Evolutionary conservation across 768 basidiomycete species (phyloP), one percentile per base, ranked within the genome.

Genomic region (Psilocybe azurescens): DNA sequence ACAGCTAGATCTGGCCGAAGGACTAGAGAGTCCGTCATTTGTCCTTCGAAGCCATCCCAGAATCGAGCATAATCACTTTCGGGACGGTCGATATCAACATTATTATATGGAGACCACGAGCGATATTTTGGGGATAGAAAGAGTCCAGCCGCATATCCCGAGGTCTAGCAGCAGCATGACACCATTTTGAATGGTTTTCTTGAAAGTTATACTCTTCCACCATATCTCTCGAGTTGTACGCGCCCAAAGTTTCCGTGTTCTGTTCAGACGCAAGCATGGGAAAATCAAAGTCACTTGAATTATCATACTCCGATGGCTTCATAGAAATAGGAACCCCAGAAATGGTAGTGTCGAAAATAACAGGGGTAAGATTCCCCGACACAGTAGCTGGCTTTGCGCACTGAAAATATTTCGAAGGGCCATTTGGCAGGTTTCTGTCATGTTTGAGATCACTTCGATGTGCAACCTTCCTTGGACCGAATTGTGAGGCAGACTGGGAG

Each of bases 401-500:
- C 41, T 2, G 16, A 32, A 69, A 65, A 60, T 67, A 65, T 20
- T 60, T 58, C 2, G 65, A 53, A 29, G 16, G 52, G 18, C 33
- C 52, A 53, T 32, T 14, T 33, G 33, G 33, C 33, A 11, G 33
- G 11, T 36, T 36, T 36, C 33, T 11, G 33, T 36, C 6, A 36
- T 7, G 33, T 24, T 24, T 24, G 33, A 36, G 33, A 36, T 36
- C 33, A 7, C 33, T 36, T 36, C 33, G 33, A 36, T 6, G 33
- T 7, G 3, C 33, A 36, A 11, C 7, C 33, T 7, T 18, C n/a
- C 4, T 33, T 32, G n/a, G 30, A 32, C 20, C 48, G 32, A 63
- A 32, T 55, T 73, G 75, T 50, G 75, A 74, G 18, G 71, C 71
- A 20, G 71, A 75, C 44, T 76, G 68, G 20, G 74, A 75, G n/a